phyloP scores from a whole-genome alignment of 768 basidiomycete genomes.

The Hysterangium stoloniferum region DNA sequence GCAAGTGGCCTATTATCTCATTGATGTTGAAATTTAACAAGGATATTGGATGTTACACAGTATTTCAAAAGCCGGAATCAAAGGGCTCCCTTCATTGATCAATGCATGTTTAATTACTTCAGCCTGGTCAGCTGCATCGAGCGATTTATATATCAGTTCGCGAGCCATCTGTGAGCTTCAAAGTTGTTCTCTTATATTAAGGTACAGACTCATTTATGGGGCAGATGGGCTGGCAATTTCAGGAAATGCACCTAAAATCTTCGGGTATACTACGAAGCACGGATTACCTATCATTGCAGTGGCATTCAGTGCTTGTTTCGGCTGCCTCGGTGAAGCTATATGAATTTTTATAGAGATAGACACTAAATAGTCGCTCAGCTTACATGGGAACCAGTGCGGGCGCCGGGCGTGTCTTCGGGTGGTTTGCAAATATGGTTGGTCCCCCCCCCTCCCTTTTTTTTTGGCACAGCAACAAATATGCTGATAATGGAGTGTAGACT shows the following conservation, averaged over 20 bases:
- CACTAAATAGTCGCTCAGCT: conserved; percentile 35
- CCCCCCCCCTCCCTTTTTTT: conserved; percentile 9
- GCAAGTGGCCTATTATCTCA: background rate
- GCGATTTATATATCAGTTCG: conserved; percentile 34
- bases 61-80: conserved; percentile 48
- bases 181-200: background rate
- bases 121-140: conserved; percentile 35
- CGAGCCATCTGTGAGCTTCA: conserved; percentile 22
- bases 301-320: conserved; percentile 58
- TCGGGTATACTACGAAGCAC: conserved; percentile 54
- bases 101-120: conserved; percentile 30
- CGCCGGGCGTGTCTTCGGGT: conserved; percentile 68
- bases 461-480: background rate
- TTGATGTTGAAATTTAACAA: background rate
- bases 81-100: conserved; percentile 34
- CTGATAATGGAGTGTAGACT: conserved; percentile 20
- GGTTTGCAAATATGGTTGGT: conserved; percentile 67
- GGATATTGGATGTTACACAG: background rate
- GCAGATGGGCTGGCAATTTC: conserved; percentile 71
- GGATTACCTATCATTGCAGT: conserved; percentile 78
- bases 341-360: background rate
- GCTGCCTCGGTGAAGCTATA: conserved; percentile 29
- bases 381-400: conserved; percentile 71
- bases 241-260: conserved; percentile 79
- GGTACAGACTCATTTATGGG: background rate